Conservation (phyloP, 2,329 filamentous ascomycete species). For the Colletotrichum graminicola region DNA sequence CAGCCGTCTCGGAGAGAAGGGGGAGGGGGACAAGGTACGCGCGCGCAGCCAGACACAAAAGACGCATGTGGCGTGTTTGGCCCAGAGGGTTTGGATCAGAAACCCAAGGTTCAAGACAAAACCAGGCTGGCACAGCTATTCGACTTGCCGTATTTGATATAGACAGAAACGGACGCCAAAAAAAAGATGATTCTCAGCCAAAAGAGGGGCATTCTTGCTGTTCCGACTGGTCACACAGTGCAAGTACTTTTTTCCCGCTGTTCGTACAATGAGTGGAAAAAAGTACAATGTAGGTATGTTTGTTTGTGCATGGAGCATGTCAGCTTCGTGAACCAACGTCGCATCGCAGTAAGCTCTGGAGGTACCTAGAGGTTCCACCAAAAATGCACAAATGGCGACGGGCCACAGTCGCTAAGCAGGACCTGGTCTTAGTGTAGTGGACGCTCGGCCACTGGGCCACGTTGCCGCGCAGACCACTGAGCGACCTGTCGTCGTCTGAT, state of each 20-base stretch:
- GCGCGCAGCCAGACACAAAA: background rate
- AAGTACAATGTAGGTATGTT: background rate
- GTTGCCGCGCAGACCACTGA: slow-evolving; percentile 11
- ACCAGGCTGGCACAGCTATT: background rate
- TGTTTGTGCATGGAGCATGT: background rate
- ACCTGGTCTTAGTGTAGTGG: background rate
- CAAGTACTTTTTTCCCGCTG: background rate
- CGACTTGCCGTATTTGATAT: background rate
- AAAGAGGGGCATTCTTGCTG: background rate
- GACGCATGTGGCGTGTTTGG: slow-evolving; percentile 20
- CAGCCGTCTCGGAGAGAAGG: too few relatives aligned
- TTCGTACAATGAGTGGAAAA: background rate
- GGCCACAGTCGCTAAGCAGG: background rate
- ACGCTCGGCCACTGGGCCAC: slow-evolving; percentile 1
- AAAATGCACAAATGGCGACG: slow-evolving; percentile 1
- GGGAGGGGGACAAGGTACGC: background rate
- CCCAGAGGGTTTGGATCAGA: background rate
- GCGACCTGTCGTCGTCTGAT: slow-evolving; percentile 36
- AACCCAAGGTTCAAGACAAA: background rate
- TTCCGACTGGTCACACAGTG: background rate
- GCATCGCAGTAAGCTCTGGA: slow-evolving; percentile 18
- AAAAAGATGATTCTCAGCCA: background rate
- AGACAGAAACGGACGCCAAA: background rate
- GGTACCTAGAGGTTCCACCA: slow-evolving; percentile 18
- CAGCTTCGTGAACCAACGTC: slow-evolving; percentile 10